Evolutionary conservation across 176 grass and related monocot species (phyloP), one percentile per base, ranked within the genome.

Genomic region (Zea mays): DNA sequence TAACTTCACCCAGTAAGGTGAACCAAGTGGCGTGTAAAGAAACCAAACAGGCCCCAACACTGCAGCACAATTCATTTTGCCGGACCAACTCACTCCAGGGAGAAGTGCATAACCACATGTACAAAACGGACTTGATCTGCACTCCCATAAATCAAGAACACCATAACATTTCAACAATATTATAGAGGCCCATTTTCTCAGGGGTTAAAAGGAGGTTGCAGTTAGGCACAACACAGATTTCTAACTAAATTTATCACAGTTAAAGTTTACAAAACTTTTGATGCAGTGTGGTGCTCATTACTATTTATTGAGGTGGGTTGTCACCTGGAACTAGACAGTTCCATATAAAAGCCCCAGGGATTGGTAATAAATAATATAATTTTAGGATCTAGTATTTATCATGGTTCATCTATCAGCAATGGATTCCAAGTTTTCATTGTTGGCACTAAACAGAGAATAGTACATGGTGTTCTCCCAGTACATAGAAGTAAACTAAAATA

Each of bases 251-350:
- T 68, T 68, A 62, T 62, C 2, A 3, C 40, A 60, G 1, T 55
- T 59, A 16, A 76, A 7, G 11, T 50, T 80, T 68, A 4, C 20
- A 78, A 62, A 76, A 54, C 37, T 47, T 39, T 38, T 21, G 66
- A 58, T 41, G 2, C 5, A 66, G 71, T 47, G 40, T 3, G 44
- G 21, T 47, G 27, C 16, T 57, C 56, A 8, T 67, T 67, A 73
- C 41, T 47, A 8, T 47, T 68, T 21, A 21, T 41, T 58, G 17
- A 7, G 38, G 43, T 49, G 44, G 14, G 9, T 37, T 75, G 58
- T 39, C 10, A 58, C 36, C 6, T 75, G 15, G 44, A 43, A 67
- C 39, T 45, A 12, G 8, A 19, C 41, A 40, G 7, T 76, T 78
- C 38, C 0, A 16, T 4, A 51, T 57, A 62, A 55, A 45, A 35